These are phyloP conservation scores for Boletellus emodensis DNA, from an alignment of 768 basidiomycete genomes.

Conservation along the genomic window DNA sequence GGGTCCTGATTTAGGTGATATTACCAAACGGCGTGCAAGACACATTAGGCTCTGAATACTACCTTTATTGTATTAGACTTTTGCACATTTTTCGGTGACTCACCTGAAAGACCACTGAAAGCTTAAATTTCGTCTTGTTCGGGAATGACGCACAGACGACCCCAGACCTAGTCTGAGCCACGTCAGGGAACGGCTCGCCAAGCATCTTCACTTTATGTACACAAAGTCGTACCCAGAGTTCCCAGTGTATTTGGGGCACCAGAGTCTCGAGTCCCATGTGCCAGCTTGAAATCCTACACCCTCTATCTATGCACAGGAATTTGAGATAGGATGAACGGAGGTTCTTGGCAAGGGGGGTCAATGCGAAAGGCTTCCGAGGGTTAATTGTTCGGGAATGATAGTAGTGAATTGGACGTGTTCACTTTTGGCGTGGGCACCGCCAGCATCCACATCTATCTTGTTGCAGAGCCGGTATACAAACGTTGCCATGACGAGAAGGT, in stretches of 20 bases:
- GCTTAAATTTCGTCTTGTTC: neutral
- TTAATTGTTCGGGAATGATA: slow-evolving; percentile 4
- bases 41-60: neutral
- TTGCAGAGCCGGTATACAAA: slow-evolving; percentile 12
- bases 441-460: slow-evolving; percentile 2
- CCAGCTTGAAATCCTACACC: neutral
- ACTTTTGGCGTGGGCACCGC: neutral
- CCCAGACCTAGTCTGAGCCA: neutral
- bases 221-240: neutral
- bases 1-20: neutral
- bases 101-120: neutral
- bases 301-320: neutral
- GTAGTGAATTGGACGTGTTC: slow-evolving; percentile 14
- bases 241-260: neutral
- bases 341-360: neutral
- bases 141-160: neutral
- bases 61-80: neutral
- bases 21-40: neutral
- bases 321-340: neutral
- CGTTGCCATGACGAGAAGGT: slow-evolving; percentile 19
- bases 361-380: neutral
- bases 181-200: neutral
- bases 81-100: neutral
- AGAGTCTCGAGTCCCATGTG: too few species aligned
- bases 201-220: neutral